phyloP scores from a whole-genome alignment of 176 grass and related monocot genomes.

The Musa troglodytarum region DNA sequence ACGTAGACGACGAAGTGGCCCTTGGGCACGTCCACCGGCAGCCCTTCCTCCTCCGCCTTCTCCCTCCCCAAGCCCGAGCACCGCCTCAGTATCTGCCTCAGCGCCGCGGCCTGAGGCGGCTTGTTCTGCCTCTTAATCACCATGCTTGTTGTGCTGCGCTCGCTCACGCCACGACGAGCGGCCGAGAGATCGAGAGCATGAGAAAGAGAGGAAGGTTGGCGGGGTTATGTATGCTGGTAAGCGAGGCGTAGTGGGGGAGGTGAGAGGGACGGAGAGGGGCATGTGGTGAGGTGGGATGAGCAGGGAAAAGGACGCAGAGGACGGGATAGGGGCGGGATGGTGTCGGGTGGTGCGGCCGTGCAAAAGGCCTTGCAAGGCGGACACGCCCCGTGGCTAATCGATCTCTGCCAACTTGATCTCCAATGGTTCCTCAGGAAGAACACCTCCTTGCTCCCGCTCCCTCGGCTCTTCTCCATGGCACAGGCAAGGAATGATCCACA shows the following conservation, averaged over 20 bases:
- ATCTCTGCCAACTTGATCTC: too few species aligned
- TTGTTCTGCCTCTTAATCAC: slow-evolving; percentile 39
- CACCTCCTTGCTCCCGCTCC: too few species aligned
- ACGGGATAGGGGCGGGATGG: not conserved
- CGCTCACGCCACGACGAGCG: too few species aligned
- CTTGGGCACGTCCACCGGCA: slow-evolving; percentile 67
- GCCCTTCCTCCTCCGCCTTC: slow-evolving; percentile 10
- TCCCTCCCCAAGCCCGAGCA: slow-evolving; percentile 56
- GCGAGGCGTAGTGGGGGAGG: too few species aligned
- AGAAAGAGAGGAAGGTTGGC: too few species aligned
- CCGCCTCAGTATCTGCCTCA: slow-evolving; percentile 77
- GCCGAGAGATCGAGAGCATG: too few species aligned
- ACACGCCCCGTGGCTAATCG: too few species aligned
- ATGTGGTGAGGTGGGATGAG: not conserved
- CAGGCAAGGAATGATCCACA: too few species aligned
- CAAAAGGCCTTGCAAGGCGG: not conserved
- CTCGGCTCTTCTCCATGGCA: too few species aligned
- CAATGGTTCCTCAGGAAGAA: too few species aligned
- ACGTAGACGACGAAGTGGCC: slow-evolving; percentile 97
- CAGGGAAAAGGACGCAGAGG: not conserved
- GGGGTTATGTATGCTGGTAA: too few species aligned
- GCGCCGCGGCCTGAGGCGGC: slow-evolving; percentile 15
- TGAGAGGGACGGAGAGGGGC: not conserved
- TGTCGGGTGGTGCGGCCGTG: not conserved
- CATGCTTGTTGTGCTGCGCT: slow-evolving; percentile 13